Evolutionary conservation across 108 stramenopile genomes (phyloP), one percentile per base, ranked within the genome.

Genomic region (Licmophora abbreviata): DNA sequence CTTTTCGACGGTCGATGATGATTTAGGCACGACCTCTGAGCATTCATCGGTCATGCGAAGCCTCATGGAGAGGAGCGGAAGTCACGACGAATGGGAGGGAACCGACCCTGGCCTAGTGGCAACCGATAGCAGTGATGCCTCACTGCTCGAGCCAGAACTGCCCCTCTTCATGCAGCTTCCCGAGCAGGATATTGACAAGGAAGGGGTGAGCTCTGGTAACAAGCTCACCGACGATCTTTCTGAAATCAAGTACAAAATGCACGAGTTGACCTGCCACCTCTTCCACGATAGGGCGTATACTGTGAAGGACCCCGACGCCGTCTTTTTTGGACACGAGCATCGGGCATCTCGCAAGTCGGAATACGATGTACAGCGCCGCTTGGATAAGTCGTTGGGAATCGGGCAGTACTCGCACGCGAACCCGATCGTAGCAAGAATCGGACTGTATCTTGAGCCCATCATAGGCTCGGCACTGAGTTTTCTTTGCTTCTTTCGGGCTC

Each of bases 261-360:
- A 74, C 30, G 31, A 59, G 27, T 32, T 73, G 5, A 71, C 66
- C 4, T 56, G 40, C 36, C 57, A 74, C 44, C 4, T 44, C 14
- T 78, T 78, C 40, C 52, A 71, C 34, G 67, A 78, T 29, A 34
- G 48, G 51, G 54, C 69, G 8, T 62, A 78, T 41, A 33, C 46
- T 17, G 32, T 71, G 23, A 50, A 31, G 38, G 21, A 64, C 9
- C 18, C 28, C 5, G 64, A 63, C 23, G 36, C 64, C 3, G 14
- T 35, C 23, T 69, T 69, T 25, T 74, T 74, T 68, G 69, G 69
- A 22, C 20, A 55, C n/a, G 14, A 8, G 17, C 37, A 48, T 15
- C 45, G 45, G 3, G 26, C 37, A 41, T 14, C 14, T 2, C 23
- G 41, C 22, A 45, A 61, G 18, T 48, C 57, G 30, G 48, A 58